Conservation (phyloP, 176 grass and related monocot genomes). For the Zoysia pacifica region DNA sequence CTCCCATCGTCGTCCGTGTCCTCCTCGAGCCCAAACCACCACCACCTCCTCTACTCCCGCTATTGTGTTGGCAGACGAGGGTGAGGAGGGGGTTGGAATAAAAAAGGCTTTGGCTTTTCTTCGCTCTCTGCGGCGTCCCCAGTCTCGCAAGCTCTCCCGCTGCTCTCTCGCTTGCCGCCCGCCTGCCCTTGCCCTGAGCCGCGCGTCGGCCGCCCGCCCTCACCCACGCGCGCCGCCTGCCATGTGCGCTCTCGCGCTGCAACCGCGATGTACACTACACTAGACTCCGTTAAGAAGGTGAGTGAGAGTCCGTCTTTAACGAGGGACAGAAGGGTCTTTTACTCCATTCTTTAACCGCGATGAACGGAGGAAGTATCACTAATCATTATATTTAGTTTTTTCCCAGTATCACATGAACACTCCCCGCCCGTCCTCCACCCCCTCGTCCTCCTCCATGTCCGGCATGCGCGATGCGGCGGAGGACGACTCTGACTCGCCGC, state of each 20-base stretch:
- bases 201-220: too few relatives aligned
- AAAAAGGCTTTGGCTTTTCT: constrained; percentile 29
- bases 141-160: constrained; percentile 19
- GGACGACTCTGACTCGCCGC: constrained; percentile 45
- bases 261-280: too few relatives aligned
- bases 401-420: constrained; percentile 64
- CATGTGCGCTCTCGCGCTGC: too few relatives aligned
- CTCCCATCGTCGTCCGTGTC: neutral
- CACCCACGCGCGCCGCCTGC: too few relatives aligned
- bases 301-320: too few relatives aligned
- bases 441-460: constrained; percentile 23
- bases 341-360: too few relatives aligned
- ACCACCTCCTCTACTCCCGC: too few relatives aligned
- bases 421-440: constrained; percentile 38
- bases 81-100: neutral
- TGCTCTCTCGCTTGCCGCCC: neutral
- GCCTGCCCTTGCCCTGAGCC: too few relatives aligned
- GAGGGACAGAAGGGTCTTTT: too few relatives aligned
- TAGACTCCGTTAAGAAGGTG: too few relatives aligned
- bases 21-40: neutral
- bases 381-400: constrained; percentile 93
- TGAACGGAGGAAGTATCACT: neutral
- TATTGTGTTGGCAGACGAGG: too few relatives aligned
- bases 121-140: constrained; percentile 11
- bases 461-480: constrained; percentile 62